phyloP scores from a whole-genome alignment of 2,329 filamentous ascomycete genomes.

The Paraphoma chrysanthemicola region DNA sequence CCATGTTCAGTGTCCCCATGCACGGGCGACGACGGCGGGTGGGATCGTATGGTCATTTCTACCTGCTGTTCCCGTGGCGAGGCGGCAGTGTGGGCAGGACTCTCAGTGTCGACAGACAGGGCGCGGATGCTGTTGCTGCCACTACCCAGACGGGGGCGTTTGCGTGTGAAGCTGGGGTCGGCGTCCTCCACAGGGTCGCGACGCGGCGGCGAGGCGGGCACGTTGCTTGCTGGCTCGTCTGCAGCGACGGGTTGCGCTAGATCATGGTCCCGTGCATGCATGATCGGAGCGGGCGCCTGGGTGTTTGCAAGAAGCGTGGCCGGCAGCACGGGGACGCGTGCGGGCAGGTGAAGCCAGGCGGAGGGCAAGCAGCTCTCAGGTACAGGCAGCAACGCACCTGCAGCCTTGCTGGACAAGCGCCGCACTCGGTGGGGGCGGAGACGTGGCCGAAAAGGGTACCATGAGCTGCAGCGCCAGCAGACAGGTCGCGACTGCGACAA shows the following conservation, averaged over 20 bases:
- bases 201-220: slow-evolving; percentile 44
- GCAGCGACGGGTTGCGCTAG: slow-evolving; percentile 44
- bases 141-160: slow-evolving; percentile 54
- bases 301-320: slow-evolving; percentile 27
- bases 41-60: slow-evolving; percentile 50
- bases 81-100: slow-evolving; percentile 17
- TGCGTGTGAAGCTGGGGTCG: slow-evolving; percentile 53
- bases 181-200: slow-evolving; percentile 55
- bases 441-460: slow-evolving; percentile 25
- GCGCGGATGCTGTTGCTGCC: slow-evolving; percentile 39
- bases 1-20: slow-evolving; percentile 20
- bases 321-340: slow-evolving; percentile 18
- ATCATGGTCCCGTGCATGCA: slow-evolving; percentile 32
- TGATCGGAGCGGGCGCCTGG: slow-evolving; percentile 12
- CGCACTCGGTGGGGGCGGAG: slow-evolving; percentile 25
- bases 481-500: not conserved
- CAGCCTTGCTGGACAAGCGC: slow-evolving; percentile 31
- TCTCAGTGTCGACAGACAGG: slow-evolving; percentile 37
- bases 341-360: slow-evolving; percentile 25
- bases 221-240: slow-evolving; percentile 39
- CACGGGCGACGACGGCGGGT: slow-evolving; percentile 36
- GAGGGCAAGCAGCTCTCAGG: slow-evolving; percentile 28
- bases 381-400: slow-evolving; percentile 32
- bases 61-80: slow-evolving; percentile 33
- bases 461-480: slow-evolving; percentile 30